Evolutionary conservation across 192 early-diverging fungal species (phyloP), one percentile per base, ranked within the genome.

Genomic region (Lobosporangium transversale): DNA sequence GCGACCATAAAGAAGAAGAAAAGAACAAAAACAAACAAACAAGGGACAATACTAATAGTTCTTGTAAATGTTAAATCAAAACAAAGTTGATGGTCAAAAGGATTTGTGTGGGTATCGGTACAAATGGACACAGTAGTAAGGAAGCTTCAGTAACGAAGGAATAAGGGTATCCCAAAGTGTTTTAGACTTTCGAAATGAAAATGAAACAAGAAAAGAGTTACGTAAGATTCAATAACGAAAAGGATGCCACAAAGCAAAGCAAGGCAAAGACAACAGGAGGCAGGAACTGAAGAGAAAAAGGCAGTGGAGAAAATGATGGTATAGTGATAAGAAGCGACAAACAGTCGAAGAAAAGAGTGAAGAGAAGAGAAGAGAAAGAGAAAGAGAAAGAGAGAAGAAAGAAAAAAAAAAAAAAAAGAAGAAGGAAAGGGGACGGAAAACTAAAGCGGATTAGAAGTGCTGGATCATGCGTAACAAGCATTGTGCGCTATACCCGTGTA

Each of bases 381-480:
- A 20, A 20, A 33, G 37, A 8, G 51, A 36, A 21, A 27, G 48
- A 10, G 50, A 66, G 29, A 21, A 24, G 10, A 18, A 31, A 21
- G 5, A 26, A 27, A 29, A 40, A 35, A n/a, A 47, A 26, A 21
- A 49, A 49, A 57, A 29, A 26, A 30, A 14, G 31, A 52, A 20
- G 44, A 48, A 29, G 20, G 26, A 53, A 55, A 30, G 55, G 31
- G 7, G 24, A 29, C 4, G 21, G 31, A 33, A 32, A 49, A 11
- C 40, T 21, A 18, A 36, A 40, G 23, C 20, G 26, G 26, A 55
- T 11, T 24, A 55, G 29, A 44, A 29, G 52, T 35, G 21, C 21
- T 48, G 36, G 54, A 49, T 26, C 24, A 64, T 23, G 56, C 31
- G 36, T 56, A 12, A 37, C n/a, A n/a, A n/a, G n/a, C n/a, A n/a